phyloP scores from a whole-genome alignment of 192 early-diverging fungal genomes.

The Martensiomyces pterosporus region DNA sequence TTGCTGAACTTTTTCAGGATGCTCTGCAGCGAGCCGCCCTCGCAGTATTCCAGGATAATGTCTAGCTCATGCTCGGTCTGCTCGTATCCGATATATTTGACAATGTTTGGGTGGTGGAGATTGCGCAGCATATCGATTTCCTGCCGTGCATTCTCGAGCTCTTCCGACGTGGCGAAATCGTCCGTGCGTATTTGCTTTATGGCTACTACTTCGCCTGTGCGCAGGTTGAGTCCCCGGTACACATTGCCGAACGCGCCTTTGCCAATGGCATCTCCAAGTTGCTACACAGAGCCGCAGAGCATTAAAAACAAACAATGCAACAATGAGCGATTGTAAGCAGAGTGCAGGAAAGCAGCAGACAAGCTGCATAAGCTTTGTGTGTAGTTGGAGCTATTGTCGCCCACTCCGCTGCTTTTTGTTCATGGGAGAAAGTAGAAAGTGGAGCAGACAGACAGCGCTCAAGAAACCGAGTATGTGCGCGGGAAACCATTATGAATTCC shows the following conservation, averaged over 20 bases:
- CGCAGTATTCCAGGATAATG: slow-evolving; percentile 82
- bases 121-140: slow-evolving; percentile 85
- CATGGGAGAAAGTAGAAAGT: background rate
- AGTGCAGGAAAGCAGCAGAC: too few relatives aligned
- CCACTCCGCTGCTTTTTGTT: background rate
- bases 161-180: slow-evolving; percentile 56
- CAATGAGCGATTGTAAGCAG: background rate
- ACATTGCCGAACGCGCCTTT: slow-evolving; percentile 72
- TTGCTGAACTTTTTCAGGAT: slow-evolving; percentile 69
- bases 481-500: too few relatives aligned
- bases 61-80: slow-evolving; percentile 66
- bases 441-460: background rate
- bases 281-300: slow-evolving; percentile 20
- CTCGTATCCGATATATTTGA: slow-evolving; percentile 72
- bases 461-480: background rate
- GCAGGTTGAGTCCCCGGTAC: slow-evolving; percentile 62
- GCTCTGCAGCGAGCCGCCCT: slow-evolving; percentile 68
- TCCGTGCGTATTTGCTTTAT: slow-evolving; percentile 66
- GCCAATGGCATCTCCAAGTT: slow-evolving; percentile 70
- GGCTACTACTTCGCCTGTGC: slow-evolving; percentile 65
- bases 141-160: slow-evolving; percentile 59
- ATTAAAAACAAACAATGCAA: background rate
- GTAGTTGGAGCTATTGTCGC: too few relatives aligned
- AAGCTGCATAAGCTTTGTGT: too few relatives aligned
- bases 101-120: slow-evolving; percentile 63